These are phyloP conservation scores for Monilinia aucupariae DNA, from an alignment of 2,329 filamentous ascomycete species.

Conservation along the genomic window DNA sequence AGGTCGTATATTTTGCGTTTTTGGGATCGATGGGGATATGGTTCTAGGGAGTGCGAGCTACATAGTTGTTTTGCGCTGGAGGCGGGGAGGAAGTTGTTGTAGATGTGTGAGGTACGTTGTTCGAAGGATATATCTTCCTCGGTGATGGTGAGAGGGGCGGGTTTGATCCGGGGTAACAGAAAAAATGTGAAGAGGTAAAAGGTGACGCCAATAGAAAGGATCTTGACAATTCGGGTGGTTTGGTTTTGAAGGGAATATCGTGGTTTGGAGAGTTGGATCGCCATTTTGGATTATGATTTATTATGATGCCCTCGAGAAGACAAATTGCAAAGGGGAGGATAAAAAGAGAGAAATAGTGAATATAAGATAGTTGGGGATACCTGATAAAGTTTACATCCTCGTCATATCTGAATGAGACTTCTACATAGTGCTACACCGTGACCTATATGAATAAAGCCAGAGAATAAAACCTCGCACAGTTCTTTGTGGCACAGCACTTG, in stretches of 20 bases:
- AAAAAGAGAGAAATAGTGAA: not conserved
- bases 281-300: not conserved
- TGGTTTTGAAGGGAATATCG: not conserved
- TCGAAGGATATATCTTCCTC: constrained; percentile 12
- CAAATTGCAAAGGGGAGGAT: not conserved
- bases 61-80: constrained; percentile 6
- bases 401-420: not conserved
- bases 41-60: constrained; percentile 4
- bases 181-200: constrained; percentile 5
- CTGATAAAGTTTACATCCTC: not conserved
- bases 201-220: not conserved
- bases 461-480: not conserved
- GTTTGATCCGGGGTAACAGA: constrained; percentile 1
- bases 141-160: constrained; percentile 8
- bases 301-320: not conserved
- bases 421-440: not conserved
- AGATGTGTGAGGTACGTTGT: not conserved
- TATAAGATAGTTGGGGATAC: not conserved
- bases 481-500: not conserved
- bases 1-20: constrained; percentile 56
- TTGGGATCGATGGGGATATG: not conserved
- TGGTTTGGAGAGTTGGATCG: not conserved
- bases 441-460: not conserved
- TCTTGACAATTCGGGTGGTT: not conserved
- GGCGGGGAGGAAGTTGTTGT: constrained; percentile 9